Percentiles rank a stretch among this genome's conserved stretches.
These are phyloP conservation scores for Hirsutella rhossiliensis DNA, from an alignment of 2,329 filamentous ascomycete genomes.

Conservation along the genomic window DNA sequence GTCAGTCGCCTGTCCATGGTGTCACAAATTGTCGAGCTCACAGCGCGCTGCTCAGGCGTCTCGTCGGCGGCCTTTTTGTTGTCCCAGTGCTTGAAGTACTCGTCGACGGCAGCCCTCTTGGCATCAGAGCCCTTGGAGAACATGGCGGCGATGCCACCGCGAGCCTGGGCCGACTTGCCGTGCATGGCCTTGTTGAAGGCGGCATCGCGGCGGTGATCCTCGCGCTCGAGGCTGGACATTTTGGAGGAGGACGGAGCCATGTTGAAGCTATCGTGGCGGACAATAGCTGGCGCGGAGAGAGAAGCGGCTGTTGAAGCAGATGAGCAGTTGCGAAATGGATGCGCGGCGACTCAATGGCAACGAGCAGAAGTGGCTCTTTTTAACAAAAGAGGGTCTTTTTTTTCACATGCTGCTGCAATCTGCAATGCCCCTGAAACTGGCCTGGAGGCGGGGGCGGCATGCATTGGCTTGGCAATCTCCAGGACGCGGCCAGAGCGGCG, in stretches of 20 bases:
- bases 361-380: not conserved
- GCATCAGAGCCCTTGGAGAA: slow-evolving; percentile 65
- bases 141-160: slow-evolving; percentile 72
- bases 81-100: slow-evolving; percentile 97
- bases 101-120: slow-evolving; percentile 71
- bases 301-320: not conserved
- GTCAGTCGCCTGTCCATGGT: slow-evolving; percentile 5
- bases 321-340: not conserved
- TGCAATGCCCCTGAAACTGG: not conserved
- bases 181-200: slow-evolving; percentile 86
- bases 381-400: not conserved
- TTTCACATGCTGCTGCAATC: not conserved
- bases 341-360: not conserved
- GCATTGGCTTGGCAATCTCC: slow-evolving; percentile 3
- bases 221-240: slow-evolving; percentile 53
- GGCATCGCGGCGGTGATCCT: slow-evolving; percentile 78
- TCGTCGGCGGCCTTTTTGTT: slow-evolving; percentile 69
- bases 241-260: slow-evolving; percentile 2
- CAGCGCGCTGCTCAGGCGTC: slow-evolving; percentile 71
- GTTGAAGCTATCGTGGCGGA: not conserved
- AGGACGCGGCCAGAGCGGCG: not conserved
- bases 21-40: slow-evolving; percentile 24
- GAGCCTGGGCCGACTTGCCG: slow-evolving; percentile 53
- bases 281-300: not conserved
- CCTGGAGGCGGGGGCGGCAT: not conserved